Evolutionary conservation across 305 asterid species (phyloP), one percentile per base, ranked within the genome.

Genomic region (Fraxinus ornus): DNA sequence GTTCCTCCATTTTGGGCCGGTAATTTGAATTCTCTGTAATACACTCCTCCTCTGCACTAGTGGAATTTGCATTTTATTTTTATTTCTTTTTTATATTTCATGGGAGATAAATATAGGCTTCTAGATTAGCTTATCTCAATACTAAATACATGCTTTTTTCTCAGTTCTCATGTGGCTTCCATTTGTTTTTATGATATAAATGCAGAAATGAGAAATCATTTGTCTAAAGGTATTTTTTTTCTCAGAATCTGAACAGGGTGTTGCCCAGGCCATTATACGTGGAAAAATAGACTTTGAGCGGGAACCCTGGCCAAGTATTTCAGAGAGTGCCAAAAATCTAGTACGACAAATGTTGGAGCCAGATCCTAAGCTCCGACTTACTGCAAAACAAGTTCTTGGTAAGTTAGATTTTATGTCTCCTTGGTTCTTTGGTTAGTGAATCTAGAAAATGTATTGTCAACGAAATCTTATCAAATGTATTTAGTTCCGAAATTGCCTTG

Each of bases 1-100:
- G 98, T 94, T 83, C 98, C 98, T 82, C 98, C 98, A 84, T 94
- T 94, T 86, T 94, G 98, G 98, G 98, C 98, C 37, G 98, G 98
- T 94, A 91, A 86, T 17, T 79, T 70, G 9, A 44, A 71, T 83
- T 83, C 47, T 62, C 17, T 73, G 73, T 21, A 19, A 21, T 9
- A 33, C 68, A 5, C 64, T 5, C 24, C 64, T 17, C 24, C 64
- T n/a, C 24, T 5, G 10, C 24, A n/a, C 24, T 55, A n/a, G 64
- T 5, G 24, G 64, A 55, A 55, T 55, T 55, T n/a, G 24, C 15
- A 70, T 70, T 70, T 70, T 30, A 5, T 28, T 70, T 68, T 28
- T 68, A 28, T 2, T 24, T 9, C 15, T 41, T 12, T 70, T 26
- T 12, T 1, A 70, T 12, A 70, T 13, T 26, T 70, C 75, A 28